Conservation (phyloP, 1,139 yeast species). For the Williopsis jadinii region DNA sequence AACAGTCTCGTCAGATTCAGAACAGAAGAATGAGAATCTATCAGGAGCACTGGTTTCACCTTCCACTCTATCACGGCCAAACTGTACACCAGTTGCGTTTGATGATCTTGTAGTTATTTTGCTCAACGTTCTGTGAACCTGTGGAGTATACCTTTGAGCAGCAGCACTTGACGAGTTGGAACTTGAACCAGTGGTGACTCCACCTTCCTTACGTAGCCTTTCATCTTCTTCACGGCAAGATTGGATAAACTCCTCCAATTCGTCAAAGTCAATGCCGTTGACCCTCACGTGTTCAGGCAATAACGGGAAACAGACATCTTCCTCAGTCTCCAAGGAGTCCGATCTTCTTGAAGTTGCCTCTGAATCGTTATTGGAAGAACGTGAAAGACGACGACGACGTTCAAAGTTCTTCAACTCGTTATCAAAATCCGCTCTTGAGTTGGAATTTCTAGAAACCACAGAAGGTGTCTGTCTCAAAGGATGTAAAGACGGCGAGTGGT, state of each 20-base stretch:
- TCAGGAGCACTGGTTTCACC: conserved; percentile 42
- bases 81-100: conserved; percentile 23
- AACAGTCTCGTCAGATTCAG: conserved; percentile 77
- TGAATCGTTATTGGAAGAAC: conserved; percentile 38
- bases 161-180: conserved; percentile 33
- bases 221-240: conserved; percentile 31
- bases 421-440: conserved; percentile 6
- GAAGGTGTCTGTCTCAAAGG: conserved; percentile 17
- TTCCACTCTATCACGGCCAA: conserved; percentile 31
- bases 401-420: conserved; percentile 16
- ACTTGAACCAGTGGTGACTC: conserved; percentile 6
- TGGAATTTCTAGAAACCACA: conserved; percentile 6
- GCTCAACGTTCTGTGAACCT: conserved; percentile 5
- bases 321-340: conserved; percentile 82
- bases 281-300: conserved; percentile 61
- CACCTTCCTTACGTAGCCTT: conserved; percentile 15
- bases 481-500: conserved; percentile 14
- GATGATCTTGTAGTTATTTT: conserved; percentile 5
- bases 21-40: conserved; percentile 75
- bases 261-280: conserved; percentile 74
- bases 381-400: conserved; percentile 24
- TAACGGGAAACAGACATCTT: conserved; percentile 97
- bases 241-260: conserved; percentile 64
- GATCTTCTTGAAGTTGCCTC: conserved; percentile 68
- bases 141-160: conserved; percentile 59